A percentile compares a stretch with the other conserved stretches of the same genome.
These are phyloP conservation scores for Salix brachista DNA, from an alignment of 345 rosid genomes.

Conservation along the genomic window DNA sequence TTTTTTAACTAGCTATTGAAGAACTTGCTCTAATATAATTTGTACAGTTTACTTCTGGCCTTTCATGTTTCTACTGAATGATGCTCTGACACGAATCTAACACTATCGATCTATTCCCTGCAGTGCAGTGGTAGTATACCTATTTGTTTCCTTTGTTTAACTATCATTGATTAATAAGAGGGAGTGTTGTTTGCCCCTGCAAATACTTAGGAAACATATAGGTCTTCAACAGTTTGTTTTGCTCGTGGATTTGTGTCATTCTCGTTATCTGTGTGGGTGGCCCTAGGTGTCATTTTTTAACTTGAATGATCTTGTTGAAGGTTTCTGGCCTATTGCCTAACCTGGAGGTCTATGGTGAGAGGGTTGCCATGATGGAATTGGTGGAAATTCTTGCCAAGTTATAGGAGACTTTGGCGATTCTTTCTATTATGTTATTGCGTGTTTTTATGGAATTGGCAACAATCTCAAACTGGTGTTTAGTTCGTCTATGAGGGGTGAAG, in stretches of 20 bases:
- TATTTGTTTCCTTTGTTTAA: background rate
- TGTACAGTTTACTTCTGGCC: background rate
- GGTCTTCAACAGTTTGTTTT: conserved; percentile 17
- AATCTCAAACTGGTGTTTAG: conserved; percentile 84
- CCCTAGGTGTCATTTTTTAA: conserved; percentile 41
- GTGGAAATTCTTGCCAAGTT: conserved; percentile 49
- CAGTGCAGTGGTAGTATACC: background rate
- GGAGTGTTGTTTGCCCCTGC: background rate
- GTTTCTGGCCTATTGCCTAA: conserved; percentile 84
- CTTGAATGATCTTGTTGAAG: conserved; percentile 97
- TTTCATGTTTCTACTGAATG: background rate
- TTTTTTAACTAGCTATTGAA: background rate
- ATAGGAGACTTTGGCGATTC: conserved; percentile 62
- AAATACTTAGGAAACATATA: conserved; percentile 3
- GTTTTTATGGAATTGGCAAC: conserved; percentile 75
- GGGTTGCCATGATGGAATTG: conserved; percentile 71
- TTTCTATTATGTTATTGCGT: conserved; percentile 70
- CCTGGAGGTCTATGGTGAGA: conserved; percentile 94
- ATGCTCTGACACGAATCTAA: background rate
- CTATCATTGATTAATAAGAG: conserved; percentile 11
- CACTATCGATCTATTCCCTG: background rate
- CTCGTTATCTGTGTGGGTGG: conserved; percentile 34
- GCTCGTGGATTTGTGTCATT: conserved; percentile 34
- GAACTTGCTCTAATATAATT: background rate
- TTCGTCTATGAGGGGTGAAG: conserved; percentile 87